Evolutionary conservation across 495 filamentous ascomycete genomes (phyloP).

Genomic region (Daldinia vernicosa): DNA sequence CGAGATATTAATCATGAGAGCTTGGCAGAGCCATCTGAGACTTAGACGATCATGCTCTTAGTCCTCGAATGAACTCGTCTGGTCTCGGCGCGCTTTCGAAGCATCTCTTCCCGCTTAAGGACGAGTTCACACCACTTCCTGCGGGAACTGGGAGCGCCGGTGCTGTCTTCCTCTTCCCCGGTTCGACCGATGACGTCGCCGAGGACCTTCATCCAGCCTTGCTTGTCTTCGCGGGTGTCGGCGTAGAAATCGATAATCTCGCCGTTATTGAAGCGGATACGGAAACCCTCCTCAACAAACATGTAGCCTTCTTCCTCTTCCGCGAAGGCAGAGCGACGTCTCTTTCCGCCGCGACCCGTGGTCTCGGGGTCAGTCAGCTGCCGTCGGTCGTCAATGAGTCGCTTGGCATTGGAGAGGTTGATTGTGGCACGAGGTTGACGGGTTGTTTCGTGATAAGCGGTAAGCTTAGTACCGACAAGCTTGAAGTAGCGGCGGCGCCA

Average conservation of each 20-base stretch:
- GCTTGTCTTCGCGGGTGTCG: slow-evolving; percentile 83
- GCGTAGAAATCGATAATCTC: slow-evolving; percentile 99
- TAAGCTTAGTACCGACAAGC: slow-evolving; percentile 87
- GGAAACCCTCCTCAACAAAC: slow-evolving; percentile 99
- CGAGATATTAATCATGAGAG: slow-evolving; percentile 20
- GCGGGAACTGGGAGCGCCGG: slow-evolving; percentile 51
- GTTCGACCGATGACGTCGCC: slow-evolving; percentile 79
- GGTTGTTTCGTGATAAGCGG: slow-evolving; percentile 94
- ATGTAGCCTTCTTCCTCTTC: slow-evolving; percentile 99
- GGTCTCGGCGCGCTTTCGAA: slow-evolving; percentile 52
- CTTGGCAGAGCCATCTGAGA: slow-evolving; percentile 15
- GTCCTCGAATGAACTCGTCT: slow-evolving; percentile 60
- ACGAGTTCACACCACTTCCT: slow-evolving; percentile 88
- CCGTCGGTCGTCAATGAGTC: slow-evolving; percentile 92
- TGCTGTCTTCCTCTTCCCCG: slow-evolving; percentile 46
- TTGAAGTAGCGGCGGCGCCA: slow-evolving; percentile 99
- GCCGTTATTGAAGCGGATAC: slow-evolving; percentile 96
- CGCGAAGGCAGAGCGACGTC: slow-evolving; percentile 92
- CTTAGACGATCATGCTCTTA: slow-evolving; percentile 62
- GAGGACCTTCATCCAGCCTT: slow-evolving; percentile 94
- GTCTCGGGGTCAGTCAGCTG: slow-evolving; percentile 82
- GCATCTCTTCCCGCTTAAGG: slow-evolving; percentile 66
- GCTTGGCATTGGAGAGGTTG: slow-evolving; percentile 91
- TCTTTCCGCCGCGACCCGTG: slow-evolving; percentile 74
- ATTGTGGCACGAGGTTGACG: slow-evolving; percentile 96